Percentiles rank a stretch among this genome's conserved stretches.
Evolutionary conservation across 2,329 filamentous ascomycete species (phyloP).

Genomic region (Rachicladosporium sp.): DNA sequence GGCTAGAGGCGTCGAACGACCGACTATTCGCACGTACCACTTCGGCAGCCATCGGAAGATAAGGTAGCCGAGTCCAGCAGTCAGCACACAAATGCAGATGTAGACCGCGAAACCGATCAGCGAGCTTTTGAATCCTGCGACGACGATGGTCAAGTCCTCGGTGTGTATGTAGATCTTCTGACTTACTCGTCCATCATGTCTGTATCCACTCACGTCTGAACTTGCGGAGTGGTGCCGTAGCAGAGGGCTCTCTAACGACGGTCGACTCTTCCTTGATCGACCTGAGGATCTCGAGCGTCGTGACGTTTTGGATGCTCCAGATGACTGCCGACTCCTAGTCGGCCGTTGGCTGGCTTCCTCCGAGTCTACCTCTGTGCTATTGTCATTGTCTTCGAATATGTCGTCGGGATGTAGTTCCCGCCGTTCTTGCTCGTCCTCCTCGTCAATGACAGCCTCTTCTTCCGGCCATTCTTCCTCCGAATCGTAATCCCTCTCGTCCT

Average conservation of each 20-base stretch:
- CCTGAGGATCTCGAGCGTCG: conserved; percentile 9
- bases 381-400: conserved; percentile 21
- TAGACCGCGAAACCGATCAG: conserved; percentile 57
- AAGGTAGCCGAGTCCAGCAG: conserved; percentile 69
- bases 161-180: conserved; percentile 91
- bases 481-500: conserved; percentile 51
- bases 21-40: conserved; percentile 69
- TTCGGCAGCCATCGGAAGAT: conserved; percentile 80
- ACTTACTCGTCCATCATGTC: conserved; percentile 51
- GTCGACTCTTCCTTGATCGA: conserved; percentile 6
- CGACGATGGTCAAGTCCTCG: conserved; percentile 86
- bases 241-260: conserved; percentile 46
- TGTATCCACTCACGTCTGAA: conserved; percentile 53
- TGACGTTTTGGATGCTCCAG: conserved; percentile 25
- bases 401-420: conserved; percentile 28
- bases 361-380: conserved; percentile 17
- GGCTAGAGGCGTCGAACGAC: conserved; percentile 53
- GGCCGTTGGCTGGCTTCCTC: conserved; percentile 11
- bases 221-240: conserved; percentile 59
- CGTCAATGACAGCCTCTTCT: conserved; percentile 37
- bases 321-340: conserved; percentile 48
- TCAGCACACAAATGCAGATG: conserved; percentile 54
- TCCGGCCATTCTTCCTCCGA: conserved; percentile 36
- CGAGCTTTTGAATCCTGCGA: conserved; percentile 82
- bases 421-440: conserved; percentile 28